phyloP scores from a whole-genome alignment of 2,329 filamentous ascomycete species.

The Pyrenophora seminiperda region DNA sequence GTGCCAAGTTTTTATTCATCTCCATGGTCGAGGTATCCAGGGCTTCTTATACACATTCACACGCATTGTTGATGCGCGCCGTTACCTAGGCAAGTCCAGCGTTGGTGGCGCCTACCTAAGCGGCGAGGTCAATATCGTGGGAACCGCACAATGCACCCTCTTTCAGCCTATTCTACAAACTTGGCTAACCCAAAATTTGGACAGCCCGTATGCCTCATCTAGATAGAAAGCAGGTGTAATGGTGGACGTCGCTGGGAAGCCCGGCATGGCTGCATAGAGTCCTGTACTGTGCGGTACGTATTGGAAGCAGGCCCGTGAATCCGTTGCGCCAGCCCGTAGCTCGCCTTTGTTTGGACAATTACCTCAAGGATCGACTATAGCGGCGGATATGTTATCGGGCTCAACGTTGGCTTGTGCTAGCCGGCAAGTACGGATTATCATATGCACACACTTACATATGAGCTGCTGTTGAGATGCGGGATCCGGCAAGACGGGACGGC shows the following conservation, averaged over 20 bases:
- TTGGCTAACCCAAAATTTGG: slow-evolving; percentile 5
- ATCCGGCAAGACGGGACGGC: slow-evolving; percentile 14
- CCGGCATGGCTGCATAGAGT: slow-evolving; percentile 1
- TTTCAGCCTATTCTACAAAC: slow-evolving; percentile 21
- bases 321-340: slow-evolving; percentile 4
- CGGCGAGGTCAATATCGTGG: slow-evolving; percentile 10
- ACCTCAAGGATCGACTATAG: slow-evolving; percentile 3
- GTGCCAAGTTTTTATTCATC: background rate
- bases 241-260: background rate
- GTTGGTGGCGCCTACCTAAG: slow-evolving; percentile 6
- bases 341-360: background rate
- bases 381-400: background rate
- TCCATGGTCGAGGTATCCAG: background rate
- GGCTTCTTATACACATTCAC: background rate
- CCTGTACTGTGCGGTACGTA: background rate
- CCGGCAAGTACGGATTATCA: background rate
- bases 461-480: background rate
- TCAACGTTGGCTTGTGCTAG: background rate
- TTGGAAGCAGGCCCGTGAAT: slow-evolving; percentile 14
- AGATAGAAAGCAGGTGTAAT: background rate
- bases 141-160: slow-evolving; percentile 1
- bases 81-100: background rate
- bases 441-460: background rate
- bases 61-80: background rate
- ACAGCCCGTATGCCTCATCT: slow-evolving; percentile 2